Conservation (phyloP, 305 asterid genomes). For the Solanum chacoense region DNA sequence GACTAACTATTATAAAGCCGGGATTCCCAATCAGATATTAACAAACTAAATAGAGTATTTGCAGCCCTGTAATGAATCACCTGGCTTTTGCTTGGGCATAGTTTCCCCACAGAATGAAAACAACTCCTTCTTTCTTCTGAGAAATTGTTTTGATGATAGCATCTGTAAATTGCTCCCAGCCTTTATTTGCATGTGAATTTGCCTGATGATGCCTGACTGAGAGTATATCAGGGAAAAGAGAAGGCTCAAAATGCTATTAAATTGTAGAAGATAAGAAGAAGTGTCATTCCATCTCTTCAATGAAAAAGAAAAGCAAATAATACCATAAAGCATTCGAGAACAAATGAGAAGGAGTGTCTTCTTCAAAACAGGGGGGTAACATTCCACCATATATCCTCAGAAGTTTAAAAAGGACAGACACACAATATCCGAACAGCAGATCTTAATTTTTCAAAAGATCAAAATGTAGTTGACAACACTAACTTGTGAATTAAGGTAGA, state of each 20-base stretch:
- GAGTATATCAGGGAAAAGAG: background rate
- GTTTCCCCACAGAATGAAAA: constrained; percentile 98
- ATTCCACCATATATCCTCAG: background rate
- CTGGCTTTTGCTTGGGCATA: constrained; percentile 91
- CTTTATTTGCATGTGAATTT: constrained; percentile 90
- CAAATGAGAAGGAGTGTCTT: background rate
- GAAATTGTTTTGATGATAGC: constrained; percentile 81
- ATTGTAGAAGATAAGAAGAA: background rate
- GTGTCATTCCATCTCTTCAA: background rate
- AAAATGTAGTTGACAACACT: background rate
- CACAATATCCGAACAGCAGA: background rate
- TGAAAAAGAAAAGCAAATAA: background rate
- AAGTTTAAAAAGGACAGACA: background rate
- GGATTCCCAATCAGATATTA: background rate
- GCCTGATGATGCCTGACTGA: constrained; percentile 88
- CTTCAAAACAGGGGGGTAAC: background rate
- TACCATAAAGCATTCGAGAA: background rate
- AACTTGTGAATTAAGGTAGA: background rate
- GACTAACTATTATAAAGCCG: background rate
- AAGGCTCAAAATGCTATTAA: background rate
- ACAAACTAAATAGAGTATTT: background rate
- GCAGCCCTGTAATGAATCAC: constrained; percentile 16
- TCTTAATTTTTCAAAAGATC: background rate
- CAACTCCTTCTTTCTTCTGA: constrained; percentile 66
- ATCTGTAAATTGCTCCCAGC: constrained; percentile 99